Evolutionary conservation across 768 basidiomycete genomes (phyloP).

Genomic region (Gymnopilus dilepis): DNA sequence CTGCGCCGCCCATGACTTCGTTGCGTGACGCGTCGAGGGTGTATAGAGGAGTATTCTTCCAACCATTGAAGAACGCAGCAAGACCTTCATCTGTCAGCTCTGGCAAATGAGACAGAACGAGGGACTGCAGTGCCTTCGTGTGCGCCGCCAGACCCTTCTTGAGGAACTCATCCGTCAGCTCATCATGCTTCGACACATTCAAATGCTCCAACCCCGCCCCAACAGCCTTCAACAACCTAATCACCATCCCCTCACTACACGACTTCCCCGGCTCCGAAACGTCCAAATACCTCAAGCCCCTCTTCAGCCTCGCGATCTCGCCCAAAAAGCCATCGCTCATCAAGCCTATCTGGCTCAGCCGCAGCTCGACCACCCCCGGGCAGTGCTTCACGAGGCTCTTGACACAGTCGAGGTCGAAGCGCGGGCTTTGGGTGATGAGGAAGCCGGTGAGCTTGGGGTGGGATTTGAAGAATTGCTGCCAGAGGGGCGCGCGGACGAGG

Average conservation of each 20-base stretch:
- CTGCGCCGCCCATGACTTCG: slow-evolving; percentile 49
- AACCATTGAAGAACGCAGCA: slow-evolving; percentile 66
- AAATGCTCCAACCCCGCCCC: slow-evolving; percentile 64
- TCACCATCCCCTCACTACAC: slow-evolving; percentile 60
- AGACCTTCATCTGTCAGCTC: slow-evolving; percentile 76
- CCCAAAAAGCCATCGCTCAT: slow-evolving; percentile 69
- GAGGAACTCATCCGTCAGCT: slow-evolving; percentile 66
- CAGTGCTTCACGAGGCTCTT: slow-evolving; percentile 61
- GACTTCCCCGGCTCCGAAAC: slow-evolving; percentile 64
- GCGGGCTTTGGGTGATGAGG: slow-evolving; percentile 83
- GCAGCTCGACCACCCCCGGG: slow-evolving; percentile 62
- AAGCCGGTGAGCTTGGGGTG: slow-evolving; percentile 72
- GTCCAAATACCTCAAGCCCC: slow-evolving; percentile 60
- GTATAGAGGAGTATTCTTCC: slow-evolving; percentile 58
- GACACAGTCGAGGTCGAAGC: slow-evolving; percentile 78
- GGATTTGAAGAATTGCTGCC: slow-evolving; percentile 75
- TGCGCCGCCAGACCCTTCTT: slow-evolving; percentile 61
- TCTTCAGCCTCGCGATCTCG: slow-evolving; percentile 52
- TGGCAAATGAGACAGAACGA: slow-evolving; percentile 60
- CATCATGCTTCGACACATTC: slow-evolving; percentile 72
- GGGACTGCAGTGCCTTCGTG: slow-evolving; percentile 49
- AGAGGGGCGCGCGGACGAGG: slow-evolving; percentile 73
- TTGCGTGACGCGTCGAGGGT: slow-evolving; percentile 70
- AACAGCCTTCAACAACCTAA: slow-evolving; percentile 56
- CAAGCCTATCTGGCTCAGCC: slow-evolving; percentile 78